A percentile compares a stretch with the other conserved stretches of the same genome.
Conservation (phyloP, 169 alveolate genomes). For the Cyclospora cayetanensis region DNA sequence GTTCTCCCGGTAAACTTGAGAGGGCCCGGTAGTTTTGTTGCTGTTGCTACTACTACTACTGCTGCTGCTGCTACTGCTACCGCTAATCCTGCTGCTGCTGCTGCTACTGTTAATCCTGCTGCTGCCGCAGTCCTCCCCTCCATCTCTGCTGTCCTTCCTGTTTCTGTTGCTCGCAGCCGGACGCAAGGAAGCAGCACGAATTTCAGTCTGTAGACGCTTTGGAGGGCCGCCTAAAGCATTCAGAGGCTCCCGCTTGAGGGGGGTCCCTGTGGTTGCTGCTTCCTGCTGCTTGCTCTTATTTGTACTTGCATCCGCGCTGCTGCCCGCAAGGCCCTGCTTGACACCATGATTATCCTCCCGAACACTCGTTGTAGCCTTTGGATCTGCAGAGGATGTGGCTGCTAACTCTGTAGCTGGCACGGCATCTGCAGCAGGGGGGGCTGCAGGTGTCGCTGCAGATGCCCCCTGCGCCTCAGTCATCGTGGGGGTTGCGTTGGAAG, state of each 20-base stretch:
- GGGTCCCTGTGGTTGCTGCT: not conserved
- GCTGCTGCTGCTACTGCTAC: not conserved
- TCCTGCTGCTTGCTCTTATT: not conserved
- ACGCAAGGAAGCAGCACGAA: conserved; percentile 11
- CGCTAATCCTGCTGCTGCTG: not conserved
- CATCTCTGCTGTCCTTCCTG: not conserved
- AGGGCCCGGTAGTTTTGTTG: not conserved
- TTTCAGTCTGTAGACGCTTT: not conserved
- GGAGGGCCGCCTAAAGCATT: conserved; percentile 26
- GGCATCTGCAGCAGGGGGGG: not conserved
- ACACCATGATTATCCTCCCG: too few species aligned
- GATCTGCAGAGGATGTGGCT: not conserved
- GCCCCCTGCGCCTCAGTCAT: too few species aligned
- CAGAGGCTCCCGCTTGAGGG: not conserved
- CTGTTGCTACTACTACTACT: not conserved
- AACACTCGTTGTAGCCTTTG: too few species aligned
- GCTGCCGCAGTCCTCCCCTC: not conserved
- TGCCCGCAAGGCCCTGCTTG: not conserved
- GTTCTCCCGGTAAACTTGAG: not conserved
- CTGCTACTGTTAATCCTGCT: not conserved
- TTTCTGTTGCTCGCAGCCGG: not conserved
- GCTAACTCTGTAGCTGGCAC: not conserved
- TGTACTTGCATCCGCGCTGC: not conserved
- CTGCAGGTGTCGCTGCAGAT: not conserved
- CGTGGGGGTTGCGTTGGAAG: too few species aligned